Evolutionary conservation across 306 rosid species (phyloP), one percentile per base, ranked within the genome.

Genomic region (Malus sieversii): DNA sequence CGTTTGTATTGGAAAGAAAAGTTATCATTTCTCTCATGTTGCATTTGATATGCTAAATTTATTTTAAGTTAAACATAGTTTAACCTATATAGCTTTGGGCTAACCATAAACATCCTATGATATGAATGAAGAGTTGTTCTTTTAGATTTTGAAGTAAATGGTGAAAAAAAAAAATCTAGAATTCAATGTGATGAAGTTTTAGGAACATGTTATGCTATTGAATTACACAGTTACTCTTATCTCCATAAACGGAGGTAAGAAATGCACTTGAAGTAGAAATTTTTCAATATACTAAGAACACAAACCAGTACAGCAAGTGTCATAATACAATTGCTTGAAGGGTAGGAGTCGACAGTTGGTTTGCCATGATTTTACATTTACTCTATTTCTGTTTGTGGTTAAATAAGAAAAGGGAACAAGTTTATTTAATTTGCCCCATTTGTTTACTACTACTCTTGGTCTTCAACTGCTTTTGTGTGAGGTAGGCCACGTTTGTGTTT

Each of bases 201-300:
- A 3, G 30, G 76, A 48, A 73, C 27, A 72, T 27, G 66, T 46
- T 38, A 52, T 29, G 38, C 76, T 16, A 5, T 59, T 9, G 12
- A 25, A 27, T 18, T 59, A 27, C 19, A 59, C 27, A 59, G 68
- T 10, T 59, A 27, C 3, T 42, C 42, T 59, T 73, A 58, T 73
- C 68, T 14, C 68, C 68, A 68, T 25, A 13, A 42, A 73, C 23
- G 22, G 58, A 40, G 29, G 66, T 27, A 61, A 32, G 58, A 8
- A 72, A 35, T 72, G 55, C 38, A n/a, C 38, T 38, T 35, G 18
- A 22, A 72, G 6, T 1, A 35, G 8, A 35, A 33, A 35, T 35
- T 35, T 35, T 35, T 35, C 8, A 35, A 0, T 6, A 2, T 35
- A 0, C 0, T 8, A 6, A 0, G 0, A 35, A 35, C 9, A 35